Percentiles rank a stretch among this genome's conserved stretches.
These are phyloP conservation scores for Flaveria floridana DNA, from an alignment of 140 eudicot genomes.

Conservation along the genomic window DNA sequence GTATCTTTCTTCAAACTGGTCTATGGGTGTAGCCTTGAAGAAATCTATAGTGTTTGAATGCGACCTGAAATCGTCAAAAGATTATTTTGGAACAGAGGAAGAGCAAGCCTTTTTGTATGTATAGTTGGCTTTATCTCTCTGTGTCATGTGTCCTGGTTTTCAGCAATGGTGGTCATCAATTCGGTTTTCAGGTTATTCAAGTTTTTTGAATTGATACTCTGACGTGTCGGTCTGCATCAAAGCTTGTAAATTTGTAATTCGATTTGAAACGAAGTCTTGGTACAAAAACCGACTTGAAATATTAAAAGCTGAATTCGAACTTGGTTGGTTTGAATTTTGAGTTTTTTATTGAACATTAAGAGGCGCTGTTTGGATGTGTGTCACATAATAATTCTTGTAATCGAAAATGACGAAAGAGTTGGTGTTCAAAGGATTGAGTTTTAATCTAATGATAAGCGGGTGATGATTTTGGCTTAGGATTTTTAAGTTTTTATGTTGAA, in stretches of 20 bases:
- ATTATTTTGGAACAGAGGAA: constrained; percentile 11
- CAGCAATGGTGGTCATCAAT: neutral
- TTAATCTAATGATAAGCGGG: too few relatives aligned
- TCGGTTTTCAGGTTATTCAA: neutral
- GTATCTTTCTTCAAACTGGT: constrained; percentile 5
- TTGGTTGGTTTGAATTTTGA: neutral
- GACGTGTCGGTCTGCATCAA: neutral
- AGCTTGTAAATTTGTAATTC: neutral
- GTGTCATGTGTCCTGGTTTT: neutral
- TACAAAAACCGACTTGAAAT: neutral
- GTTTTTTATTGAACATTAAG: neutral
- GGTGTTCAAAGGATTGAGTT: neutral
- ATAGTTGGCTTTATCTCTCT: neutral
- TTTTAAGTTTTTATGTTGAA: too few relatives aligned
- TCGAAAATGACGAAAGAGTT: neutral
- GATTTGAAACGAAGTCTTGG: neutral
- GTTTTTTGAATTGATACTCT: neutral
- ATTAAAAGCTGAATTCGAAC: neutral
- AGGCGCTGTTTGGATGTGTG: neutral
- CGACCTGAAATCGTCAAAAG: neutral
- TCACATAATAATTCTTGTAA: neutral
- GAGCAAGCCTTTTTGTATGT: neutral
- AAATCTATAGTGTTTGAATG: neutral
- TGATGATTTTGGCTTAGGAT: too few relatives aligned
- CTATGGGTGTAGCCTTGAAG: neutral